Evolutionary conservation across 75 land plant species (phyloP).

Genomic region (Selaginella moellendorffii): DNA sequence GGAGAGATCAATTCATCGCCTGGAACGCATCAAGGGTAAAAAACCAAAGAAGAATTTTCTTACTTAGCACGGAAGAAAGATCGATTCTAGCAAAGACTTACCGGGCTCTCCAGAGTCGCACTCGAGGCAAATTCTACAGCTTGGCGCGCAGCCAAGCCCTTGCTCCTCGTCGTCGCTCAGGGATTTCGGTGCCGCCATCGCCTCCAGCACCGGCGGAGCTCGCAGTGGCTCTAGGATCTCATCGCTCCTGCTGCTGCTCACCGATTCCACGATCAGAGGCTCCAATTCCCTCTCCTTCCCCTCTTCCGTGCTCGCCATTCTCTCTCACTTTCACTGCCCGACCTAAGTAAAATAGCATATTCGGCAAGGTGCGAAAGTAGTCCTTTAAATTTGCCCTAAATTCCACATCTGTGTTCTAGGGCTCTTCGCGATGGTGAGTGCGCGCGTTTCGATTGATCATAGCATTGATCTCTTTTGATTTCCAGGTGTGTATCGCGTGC

Average conservation of each 20-base stretch:
- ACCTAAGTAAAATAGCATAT: no score
- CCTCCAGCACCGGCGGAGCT: background rate
- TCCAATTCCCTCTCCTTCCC: background rate
- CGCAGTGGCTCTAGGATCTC: background rate
- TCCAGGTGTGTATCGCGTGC: conserved; percentile 55
- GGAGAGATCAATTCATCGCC: conserved; percentile 87
- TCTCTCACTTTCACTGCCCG: no score
- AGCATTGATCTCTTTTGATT: no score
- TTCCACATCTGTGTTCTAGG: no score
- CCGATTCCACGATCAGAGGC: background rate
- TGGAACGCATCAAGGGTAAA: conserved; percentile 11
- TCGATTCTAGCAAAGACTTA: conserved; percentile 13
- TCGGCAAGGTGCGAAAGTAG: no score
- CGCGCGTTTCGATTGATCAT: no score
- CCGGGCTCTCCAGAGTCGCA: conserved; percentile 36
- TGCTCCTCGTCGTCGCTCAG: conserved; percentile 16
- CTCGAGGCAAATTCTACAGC: conserved; percentile 79
- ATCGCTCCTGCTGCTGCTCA: background rate
- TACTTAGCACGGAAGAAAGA: background rate
- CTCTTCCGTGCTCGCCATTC: background rate
- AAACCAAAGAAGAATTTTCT: background rate
- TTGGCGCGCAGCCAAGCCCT: conserved; percentile 27
- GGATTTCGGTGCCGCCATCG: background rate
- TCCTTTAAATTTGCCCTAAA: no score
- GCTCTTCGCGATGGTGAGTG: no score